Evolutionary conservation across 2,329 filamentous ascomycete genomes (phyloP).

Genomic region (Penicillium sp.): DNA sequence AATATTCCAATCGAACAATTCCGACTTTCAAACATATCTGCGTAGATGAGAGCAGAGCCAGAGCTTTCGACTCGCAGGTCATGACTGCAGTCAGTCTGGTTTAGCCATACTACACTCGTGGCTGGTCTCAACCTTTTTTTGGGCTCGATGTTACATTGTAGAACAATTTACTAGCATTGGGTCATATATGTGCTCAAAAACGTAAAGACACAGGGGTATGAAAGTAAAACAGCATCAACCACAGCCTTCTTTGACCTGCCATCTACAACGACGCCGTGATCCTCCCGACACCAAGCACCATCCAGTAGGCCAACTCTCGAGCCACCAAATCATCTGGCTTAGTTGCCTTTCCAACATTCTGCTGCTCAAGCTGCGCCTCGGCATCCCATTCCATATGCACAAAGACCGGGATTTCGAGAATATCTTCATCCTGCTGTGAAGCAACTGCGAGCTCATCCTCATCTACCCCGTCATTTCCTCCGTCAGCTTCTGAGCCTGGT

Average conservation of each 20-base stretch:
- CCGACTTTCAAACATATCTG: constrained; percentile 20
- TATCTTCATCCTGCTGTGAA: constrained; percentile 60
- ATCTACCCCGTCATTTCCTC: constrained; percentile 34
- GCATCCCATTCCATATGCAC: constrained; percentile 89
- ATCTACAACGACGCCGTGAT: constrained; percentile 54
- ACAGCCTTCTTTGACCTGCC: constrained; percentile 6
- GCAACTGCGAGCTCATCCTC: constrained; percentile 31
- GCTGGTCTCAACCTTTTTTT: no score
- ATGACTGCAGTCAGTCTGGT: background rate
- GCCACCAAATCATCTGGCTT: constrained; percentile 72
- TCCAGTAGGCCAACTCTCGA: constrained; percentile 93
- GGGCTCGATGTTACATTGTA: background rate
- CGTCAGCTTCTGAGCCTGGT: constrained; percentile 34
- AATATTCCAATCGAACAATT: constrained; percentile 34
- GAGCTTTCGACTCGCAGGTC: background rate
- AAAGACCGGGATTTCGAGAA: constrained; percentile 91
- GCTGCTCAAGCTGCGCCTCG: constrained; percentile 53
- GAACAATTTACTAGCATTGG: background rate
- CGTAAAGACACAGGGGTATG: constrained; percentile 21
- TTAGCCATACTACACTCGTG: no score
- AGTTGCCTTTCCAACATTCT: constrained; percentile 46
- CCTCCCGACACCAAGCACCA: constrained; percentile 83
- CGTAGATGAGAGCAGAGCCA: constrained; percentile 7
- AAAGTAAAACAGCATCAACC: constrained; percentile 12
- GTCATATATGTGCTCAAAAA: constrained; percentile 11